phyloP scores from a whole-genome alignment of 1,139 yeast species.

The Sugiyamaella paludigena region DNA sequence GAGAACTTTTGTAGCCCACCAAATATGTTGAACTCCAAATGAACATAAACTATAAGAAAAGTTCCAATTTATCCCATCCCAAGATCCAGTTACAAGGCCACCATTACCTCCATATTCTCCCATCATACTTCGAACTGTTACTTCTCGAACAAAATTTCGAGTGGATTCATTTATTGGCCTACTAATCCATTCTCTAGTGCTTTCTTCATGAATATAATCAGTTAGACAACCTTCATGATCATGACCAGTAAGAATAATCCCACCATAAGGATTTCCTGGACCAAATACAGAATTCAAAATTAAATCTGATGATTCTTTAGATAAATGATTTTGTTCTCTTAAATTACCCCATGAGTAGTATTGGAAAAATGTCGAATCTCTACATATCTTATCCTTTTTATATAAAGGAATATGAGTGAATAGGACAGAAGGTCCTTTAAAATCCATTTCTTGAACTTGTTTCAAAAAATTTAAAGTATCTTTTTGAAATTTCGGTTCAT shows the following conservation, averaged over 20 bases:
- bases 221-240: conserved; percentile 91
- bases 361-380: conserved; percentile 74
- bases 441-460: conserved; percentile 46
- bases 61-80: conserved; percentile 53
- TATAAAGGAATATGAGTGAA: conserved; percentile 88
- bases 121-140: conserved; percentile 92
- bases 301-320: conserved; percentile 60
- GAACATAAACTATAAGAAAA: conserved; percentile 73
- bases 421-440: conserved; percentile 75
- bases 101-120: conserved; percentile 91
- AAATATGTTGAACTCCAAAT: conserved; percentile 83
- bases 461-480: conserved; percentile 73
- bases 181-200: conserved; percentile 32
- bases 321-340: conserved; percentile 84
- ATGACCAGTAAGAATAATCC: conserved; percentile 87
- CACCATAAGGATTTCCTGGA: conserved; percentile 44
- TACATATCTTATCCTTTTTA: conserved; percentile 76
- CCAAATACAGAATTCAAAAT: conserved; percentile 70
- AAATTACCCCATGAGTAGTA: conserved; percentile 64
- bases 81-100: conserved; percentile 76
- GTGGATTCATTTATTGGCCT: conserved; percentile 43
- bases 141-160: conserved; percentile 53
- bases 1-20: conserved; percentile 84
- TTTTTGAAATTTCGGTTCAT: conserved; percentile 64
- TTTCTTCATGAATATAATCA: conserved; percentile 47